Percentiles rank a stretch among this genome's conserved stretches.
Conservation (phyloP, 1,139 yeast species). For the Pichia norvegensis region DNA sequence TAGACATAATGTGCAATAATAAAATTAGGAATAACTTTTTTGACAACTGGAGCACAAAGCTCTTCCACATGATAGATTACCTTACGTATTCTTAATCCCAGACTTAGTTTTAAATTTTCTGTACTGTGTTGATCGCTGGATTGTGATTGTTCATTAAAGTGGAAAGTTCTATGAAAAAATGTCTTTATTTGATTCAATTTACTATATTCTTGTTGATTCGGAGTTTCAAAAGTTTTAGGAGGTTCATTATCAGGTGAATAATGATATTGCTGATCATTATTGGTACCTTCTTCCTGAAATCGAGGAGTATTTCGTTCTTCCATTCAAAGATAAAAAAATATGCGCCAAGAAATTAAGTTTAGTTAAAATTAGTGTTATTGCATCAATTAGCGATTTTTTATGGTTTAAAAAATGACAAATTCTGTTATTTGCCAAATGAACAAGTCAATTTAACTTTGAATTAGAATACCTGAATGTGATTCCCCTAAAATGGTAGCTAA, state of each 20-base stretch:
- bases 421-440: no score
- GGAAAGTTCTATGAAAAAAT: background rate
- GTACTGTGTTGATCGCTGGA: background rate
- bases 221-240: background rate
- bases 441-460: no score
- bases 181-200: background rate
- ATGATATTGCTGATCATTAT: background rate
- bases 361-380: no score
- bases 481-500: no score
- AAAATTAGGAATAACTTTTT: conserved; percentile 59
- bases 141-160: background rate
- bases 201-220: no score
- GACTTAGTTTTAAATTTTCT: background rate
- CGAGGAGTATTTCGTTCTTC: background rate
- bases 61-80: conserved; percentile 24
- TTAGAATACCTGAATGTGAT: no score
- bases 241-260: background rate
- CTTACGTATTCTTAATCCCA: conserved; percentile 24
- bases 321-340: background rate
- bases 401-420: no score
- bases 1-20: conserved; percentile 72
- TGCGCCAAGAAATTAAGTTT: background rate
- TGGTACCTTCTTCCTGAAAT: background rate
- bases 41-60: conserved; percentile 39
- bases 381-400: no score